A percentile compares a stretch with the other conserved stretches of the same genome.
Conservation (phyloP, 768 basidiomycete genomes). For the Trametes gibbosa region DNA sequence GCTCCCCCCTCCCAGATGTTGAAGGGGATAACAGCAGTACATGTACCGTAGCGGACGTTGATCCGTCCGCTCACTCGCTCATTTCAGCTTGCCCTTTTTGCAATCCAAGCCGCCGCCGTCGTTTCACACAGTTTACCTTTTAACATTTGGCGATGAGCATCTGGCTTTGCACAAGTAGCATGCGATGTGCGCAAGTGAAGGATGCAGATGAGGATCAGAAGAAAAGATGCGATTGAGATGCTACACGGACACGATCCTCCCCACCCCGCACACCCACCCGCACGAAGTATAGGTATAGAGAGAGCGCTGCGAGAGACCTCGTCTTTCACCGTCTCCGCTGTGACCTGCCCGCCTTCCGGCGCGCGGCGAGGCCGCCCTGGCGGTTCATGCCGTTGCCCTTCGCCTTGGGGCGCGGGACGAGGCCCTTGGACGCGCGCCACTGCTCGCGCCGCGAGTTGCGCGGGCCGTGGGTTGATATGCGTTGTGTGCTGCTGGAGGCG, state of each 20-base stretch:
- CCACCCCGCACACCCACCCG: not conserved
- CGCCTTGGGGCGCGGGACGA: conserved; percentile 48
- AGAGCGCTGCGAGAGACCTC: no score
- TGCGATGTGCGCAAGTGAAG: not conserved
- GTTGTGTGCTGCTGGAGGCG: conserved; percentile 25
- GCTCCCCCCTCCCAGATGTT: no score
- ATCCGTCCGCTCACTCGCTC: not conserved
- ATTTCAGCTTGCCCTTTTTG: not conserved
- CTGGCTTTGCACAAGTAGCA: no score
- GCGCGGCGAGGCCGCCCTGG: conserved; percentile 59
- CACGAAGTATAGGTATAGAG: not conserved
- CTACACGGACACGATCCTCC: not conserved
- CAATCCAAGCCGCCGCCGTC: conserved; percentile 10
- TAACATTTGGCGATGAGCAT: no score
- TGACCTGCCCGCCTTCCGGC: conserved; percentile 67
- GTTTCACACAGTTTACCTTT: not conserved
- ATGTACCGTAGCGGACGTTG: not conserved
- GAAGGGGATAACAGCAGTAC: not conserved
- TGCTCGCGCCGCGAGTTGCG: conserved; percentile 74
- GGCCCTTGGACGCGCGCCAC: conserved; percentile 81
- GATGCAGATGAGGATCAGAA: not conserved
- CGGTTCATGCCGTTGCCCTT: conserved; percentile 61
- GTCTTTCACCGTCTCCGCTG: conserved; percentile 71
- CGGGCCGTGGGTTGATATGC: conserved; percentile 80
- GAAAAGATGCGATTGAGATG: not conserved